phyloP scores from a whole-genome alignment of 192 early-diverging fungal species.

The Coemansia sp. region DNA sequence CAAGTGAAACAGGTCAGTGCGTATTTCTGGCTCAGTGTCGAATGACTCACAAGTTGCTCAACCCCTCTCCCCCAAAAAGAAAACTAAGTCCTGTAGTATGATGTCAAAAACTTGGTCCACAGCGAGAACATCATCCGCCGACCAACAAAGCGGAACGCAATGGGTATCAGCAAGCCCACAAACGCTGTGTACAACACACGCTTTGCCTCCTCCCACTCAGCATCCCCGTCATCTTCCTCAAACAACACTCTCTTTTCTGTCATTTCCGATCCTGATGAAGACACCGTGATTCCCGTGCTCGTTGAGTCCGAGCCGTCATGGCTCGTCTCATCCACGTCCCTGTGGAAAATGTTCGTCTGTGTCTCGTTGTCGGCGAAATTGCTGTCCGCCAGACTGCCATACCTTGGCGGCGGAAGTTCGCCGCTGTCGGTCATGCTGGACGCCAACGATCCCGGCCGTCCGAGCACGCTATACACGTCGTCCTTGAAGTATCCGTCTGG shows the following conservation, averaged over 20 bases:
- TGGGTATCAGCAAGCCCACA: slow-evolving; percentile 43
- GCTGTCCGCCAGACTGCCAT: slow-evolving; percentile 18
- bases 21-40: not conserved
- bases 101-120: slow-evolving; percentile 37
- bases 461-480: slow-evolving; percentile 46
- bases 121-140: slow-evolving; percentile 36
- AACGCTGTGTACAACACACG: slow-evolving; percentile 39
- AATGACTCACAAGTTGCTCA: not conserved
- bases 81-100: slow-evolving; percentile 23
- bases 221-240: slow-evolving; percentile 12
- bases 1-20: not conserved
- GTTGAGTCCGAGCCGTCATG: not conserved
- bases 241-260: slow-evolving; percentile 3
- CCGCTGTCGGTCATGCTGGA: slow-evolving; percentile 1
- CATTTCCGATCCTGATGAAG: slow-evolving; percentile 5
- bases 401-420: slow-evolving; percentile 10
- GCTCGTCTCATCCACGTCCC: not conserved
- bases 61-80: not conserved
- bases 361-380: slow-evolving; percentile 20
- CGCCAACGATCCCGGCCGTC: slow-evolving; percentile 24
- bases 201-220: slow-evolving; percentile 55
- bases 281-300: slow-evolving; percentile 2
- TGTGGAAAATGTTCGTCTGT: not conserved
- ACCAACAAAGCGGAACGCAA: slow-evolving; percentile 43
- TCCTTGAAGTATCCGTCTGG: slow-evolving; percentile 46